Evolutionary conservation across 148 eudicot species (phyloP).

Genomic region (Linanthus parryae): DNA sequence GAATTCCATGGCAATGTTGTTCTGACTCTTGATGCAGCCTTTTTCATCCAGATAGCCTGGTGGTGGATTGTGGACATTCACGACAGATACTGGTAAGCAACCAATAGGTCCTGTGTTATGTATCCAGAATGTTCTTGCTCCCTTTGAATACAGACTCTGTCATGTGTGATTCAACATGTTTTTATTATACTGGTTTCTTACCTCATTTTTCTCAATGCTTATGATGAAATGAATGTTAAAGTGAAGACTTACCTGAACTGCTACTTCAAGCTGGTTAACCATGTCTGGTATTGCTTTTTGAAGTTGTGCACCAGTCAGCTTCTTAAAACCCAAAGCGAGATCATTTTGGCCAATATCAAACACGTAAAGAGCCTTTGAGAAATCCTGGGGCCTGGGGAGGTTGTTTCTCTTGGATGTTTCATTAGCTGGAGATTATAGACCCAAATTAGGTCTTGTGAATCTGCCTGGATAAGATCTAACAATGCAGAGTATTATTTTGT

Average conservation of each 20-base stretch:
- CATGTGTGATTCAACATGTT: too few relatives aligned
- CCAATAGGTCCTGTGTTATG: slow-evolving; percentile 33
- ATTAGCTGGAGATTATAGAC: too few relatives aligned
- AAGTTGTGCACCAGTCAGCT: slow-evolving; percentile 30
- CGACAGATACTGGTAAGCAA: slow-evolving; percentile 19
- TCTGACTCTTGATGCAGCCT: slow-evolving; percentile 3
- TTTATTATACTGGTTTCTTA: too few relatives aligned
- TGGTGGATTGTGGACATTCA: background rate
- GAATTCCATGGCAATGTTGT: slow-evolving; percentile 1
- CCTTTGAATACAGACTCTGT: too few relatives aligned
- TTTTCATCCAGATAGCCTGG: slow-evolving; percentile 5
- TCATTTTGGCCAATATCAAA: slow-evolving; percentile 62
- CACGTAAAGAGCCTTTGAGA: slow-evolving; percentile 59
- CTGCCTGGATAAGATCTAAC: too few relatives aligned
- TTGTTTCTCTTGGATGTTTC: slow-evolving; percentile 10
- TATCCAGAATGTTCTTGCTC: slow-evolving; percentile 26
- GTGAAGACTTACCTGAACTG: slow-evolving; percentile 43
- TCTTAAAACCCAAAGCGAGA: slow-evolving; percentile 33
- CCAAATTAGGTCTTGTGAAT: too few relatives aligned
- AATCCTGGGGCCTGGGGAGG: slow-evolving; percentile 40
- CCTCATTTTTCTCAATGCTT: too few relatives aligned
- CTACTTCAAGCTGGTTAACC: slow-evolving; percentile 29
- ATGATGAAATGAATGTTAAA: too few relatives aligned
- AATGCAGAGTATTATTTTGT: too few relatives aligned
- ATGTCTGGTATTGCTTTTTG: slow-evolving; percentile 34